phyloP scores from a whole-genome alignment of 2,329 filamentous ascomycete species.

The Fusarium musae region DNA sequence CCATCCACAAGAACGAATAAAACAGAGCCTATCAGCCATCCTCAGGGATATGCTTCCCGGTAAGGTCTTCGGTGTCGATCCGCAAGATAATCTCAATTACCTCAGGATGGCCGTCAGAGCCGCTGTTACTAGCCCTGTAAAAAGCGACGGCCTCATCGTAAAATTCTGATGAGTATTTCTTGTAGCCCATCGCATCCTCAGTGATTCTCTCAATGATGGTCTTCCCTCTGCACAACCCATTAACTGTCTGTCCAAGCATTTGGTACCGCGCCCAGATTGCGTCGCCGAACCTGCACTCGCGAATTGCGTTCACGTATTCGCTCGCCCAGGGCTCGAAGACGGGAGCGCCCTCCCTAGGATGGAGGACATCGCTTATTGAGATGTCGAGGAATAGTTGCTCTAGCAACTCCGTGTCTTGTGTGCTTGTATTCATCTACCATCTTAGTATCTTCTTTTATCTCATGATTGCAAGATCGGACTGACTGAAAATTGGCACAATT shows the following conservation, averaged over 20 bases:
- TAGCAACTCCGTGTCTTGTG: not conserved
- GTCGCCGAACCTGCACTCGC: not conserved
- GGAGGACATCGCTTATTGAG: not conserved
- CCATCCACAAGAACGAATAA: no score
- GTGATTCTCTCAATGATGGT: not conserved
- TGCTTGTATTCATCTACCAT: not conserved
- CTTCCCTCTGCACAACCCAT: not conserved
- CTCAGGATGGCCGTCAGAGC: not conserved
- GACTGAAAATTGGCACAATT: no score
- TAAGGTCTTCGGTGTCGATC: not conserved
- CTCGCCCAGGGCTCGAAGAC: not conserved
- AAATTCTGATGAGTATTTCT: not conserved
- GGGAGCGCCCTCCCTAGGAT: not conserved
- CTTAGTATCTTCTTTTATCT: not conserved
- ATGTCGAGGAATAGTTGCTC: constrained; percentile 2
- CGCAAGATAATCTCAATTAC: not conserved
- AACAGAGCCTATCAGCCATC: no score
- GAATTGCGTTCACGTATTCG: not conserved
- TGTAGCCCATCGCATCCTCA: not conserved
- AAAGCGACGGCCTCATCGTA: not conserved
- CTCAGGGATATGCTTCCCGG: not conserved
- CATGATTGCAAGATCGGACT: no score
- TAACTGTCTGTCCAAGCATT: not conserved
- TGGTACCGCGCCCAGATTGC: constrained; percentile 3
- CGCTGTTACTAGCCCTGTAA: not conserved